Evolutionary conservation across 805 yeast species (phyloP).

Genomic region (Yueomyces sp.): DNA sequence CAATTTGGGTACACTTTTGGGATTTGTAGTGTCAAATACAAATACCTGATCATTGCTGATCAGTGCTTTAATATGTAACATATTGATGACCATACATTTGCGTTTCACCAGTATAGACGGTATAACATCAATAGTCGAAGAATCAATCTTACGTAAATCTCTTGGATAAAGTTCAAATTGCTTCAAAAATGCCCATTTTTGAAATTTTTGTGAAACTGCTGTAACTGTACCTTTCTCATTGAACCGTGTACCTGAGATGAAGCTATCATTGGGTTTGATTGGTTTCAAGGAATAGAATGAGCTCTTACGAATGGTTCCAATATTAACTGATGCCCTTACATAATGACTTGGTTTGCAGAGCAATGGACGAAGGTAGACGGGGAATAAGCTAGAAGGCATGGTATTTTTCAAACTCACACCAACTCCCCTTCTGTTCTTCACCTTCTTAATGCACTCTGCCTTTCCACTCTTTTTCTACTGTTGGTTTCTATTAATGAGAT

Average conservation of each 20-base stretch:
- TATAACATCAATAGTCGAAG: conserved; percentile 65
- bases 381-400: too few relatives aligned
- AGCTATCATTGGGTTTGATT: conserved; percentile 31
- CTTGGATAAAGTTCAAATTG: conserved; percentile 71
- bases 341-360: too few relatives aligned
- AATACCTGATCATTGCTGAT: conserved; percentile 69
- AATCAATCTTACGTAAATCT: conserved; percentile 71
- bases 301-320: too few relatives aligned
- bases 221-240: conserved; percentile 61
- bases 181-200: conserved; percentile 60
- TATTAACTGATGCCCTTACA: too few relatives aligned
- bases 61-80: conserved; percentile 80
- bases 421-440: too few relatives aligned
- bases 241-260: conserved; percentile 68
- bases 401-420: too few relatives aligned
- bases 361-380: too few relatives aligned
- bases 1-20: conserved; percentile 49
- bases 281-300: conserved; percentile 16
- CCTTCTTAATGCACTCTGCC: too few relatives aligned
- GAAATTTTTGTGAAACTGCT: conserved; percentile 68
- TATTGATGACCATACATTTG: conserved; percentile 63
- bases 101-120: conserved; percentile 79
- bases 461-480: too few relatives aligned
- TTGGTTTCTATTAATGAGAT: too few relatives aligned
- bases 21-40: conserved; percentile 55